Percentiles rank a stretch among this genome's conserved stretches.
phyloP scores from a whole-genome alignment of 2,329 filamentous ascomycete species.

The Aspergillus puulaauensis region DNA sequence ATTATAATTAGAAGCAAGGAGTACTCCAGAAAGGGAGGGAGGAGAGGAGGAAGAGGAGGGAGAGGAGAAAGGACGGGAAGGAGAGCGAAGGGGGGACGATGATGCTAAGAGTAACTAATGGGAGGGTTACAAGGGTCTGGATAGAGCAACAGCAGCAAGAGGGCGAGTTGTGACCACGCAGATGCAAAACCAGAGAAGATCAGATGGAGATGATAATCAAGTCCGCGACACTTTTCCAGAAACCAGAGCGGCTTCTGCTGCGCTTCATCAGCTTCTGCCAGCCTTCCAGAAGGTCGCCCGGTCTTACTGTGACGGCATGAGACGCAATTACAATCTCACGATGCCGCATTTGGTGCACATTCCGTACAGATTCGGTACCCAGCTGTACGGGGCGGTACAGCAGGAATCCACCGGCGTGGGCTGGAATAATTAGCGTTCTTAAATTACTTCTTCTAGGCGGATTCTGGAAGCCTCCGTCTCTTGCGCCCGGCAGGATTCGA shows the following conservation, averaged over 20 bases:
- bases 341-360: not conserved
- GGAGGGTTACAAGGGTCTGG: not conserved
- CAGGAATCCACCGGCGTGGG: not conserved
- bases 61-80: not conserved
- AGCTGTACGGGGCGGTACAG: not conserved
- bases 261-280: slow-evolving; percentile 13
- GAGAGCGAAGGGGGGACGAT: not conserved
- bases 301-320: slow-evolving; percentile 12
- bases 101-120: not conserved
- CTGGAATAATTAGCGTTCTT: not conserved
- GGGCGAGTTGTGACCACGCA: not conserved
- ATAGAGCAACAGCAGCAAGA: not conserved
- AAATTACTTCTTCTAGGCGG: slow-evolving; percentile 2
- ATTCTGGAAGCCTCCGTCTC: slow-evolving; percentile 8
- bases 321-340: slow-evolving; percentile 7
- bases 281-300: slow-evolving; percentile 24
- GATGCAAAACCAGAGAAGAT: not conserved
- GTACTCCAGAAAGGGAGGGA: not conserved
- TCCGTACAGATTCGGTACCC: not conserved
- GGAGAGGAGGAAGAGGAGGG: not conserved
- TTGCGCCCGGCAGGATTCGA: not conserved
- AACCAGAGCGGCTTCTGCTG: not conserved
- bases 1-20: not conserved
- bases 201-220: not conserved
- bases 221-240: not conserved